Evolutionary conservation across 345 rosid species (phyloP), one percentile per base, ranked within the genome.

Genomic region (Eucalyptus urophylla): DNA sequence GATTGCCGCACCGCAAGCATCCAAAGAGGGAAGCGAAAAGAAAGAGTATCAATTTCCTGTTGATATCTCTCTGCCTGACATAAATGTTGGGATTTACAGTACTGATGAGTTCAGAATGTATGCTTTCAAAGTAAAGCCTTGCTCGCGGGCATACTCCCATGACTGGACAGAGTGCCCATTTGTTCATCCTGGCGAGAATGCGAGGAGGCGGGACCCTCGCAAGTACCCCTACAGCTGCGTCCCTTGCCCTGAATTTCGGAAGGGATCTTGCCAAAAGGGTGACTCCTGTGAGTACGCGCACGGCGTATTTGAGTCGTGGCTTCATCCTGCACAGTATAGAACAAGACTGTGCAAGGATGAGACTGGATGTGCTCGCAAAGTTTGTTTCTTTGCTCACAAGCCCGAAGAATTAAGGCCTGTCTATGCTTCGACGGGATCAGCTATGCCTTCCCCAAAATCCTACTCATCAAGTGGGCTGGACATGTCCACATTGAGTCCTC

Each of bases 111-210:
- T 98, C 89, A 95, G 99, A 90, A 98, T 98, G 99, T 98, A 89
- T 90, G 93, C 94, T 76, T 98, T 98, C 89, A 98, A 98, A 95
- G 96, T 98, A 45, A 98, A 95, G 94, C 99, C 99, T 12, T 98
- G 99, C 92, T 98, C 99, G 2, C 95, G 99, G 93, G 99, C 99
- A 5, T 98, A 98, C 88, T 97, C 99, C 10, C 99, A 98, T 86
- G 99, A 98, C 72, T 98, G 99, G 99, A 98, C 99, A 1, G 99
- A 98, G 90, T 98, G 99, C 90, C 99, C 99, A 6, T 98, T 98
- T 88, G 99, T 96, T 87, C 99, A 98, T 91, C 99, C 99, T 0
- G 98, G 99, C 21, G 99, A 98, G 96, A 98, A 98, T 29, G 99
- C 99, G 0, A 96, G 99, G 93, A 96, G 99, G 89, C 94, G 99